Evolutionary conservation across 768 basidiomycete species (phyloP), one percentile per base, ranked within the genome.

Genomic region (Goffeauzyma gilvescens): DNA sequence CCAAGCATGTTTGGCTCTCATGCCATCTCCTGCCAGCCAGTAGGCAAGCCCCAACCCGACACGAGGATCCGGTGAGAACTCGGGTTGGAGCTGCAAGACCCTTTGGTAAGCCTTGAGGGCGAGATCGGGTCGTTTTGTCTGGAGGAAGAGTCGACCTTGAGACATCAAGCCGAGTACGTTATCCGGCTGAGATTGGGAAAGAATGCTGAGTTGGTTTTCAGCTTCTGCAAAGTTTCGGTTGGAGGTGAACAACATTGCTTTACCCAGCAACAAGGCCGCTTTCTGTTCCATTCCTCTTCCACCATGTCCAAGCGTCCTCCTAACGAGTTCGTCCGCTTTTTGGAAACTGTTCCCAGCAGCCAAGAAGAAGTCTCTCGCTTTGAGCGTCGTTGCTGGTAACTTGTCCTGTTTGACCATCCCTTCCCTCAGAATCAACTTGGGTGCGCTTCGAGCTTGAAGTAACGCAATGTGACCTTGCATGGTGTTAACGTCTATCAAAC

Each of bases 1-100:
- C 90, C 93, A 98, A 0, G 90, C 90, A 18, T 72, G 72, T 50
- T 75, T 78, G 0, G 90, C 93, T 51, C 78, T 79, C 2, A 71
- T 69, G 48, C 78, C 79, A 52, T 90, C 75, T 45, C 81, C 81
- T 66, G 93, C 68, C 4, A 81, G 75, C 85, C 84, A 96, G 17
- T 86, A 68, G 63, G 90, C 95, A 4, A 98, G 66, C 7, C 93
- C 93, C 30, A 96, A 84, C 14, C 93, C 93, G 44, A 96, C 80
- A 6, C 93, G 75, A 25, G 93, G 90, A 62, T 98, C 90, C 0
- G 90, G 93, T 13, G 35, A 27, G 32, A 82, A 86, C 14, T 71
- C 65, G 0, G 90, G 87, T 42, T 75, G 76, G 31, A 81, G 71
- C 23, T 72, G 68, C 9, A 96, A 69, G 7, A 89, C 78, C 36